A percentile compares a stretch with the other conserved stretches of the same genome.
Evolutionary conservation across 2,329 filamentous ascomycete genomes (phyloP).

Genomic region (Calonectria hongkongensis): DNA sequence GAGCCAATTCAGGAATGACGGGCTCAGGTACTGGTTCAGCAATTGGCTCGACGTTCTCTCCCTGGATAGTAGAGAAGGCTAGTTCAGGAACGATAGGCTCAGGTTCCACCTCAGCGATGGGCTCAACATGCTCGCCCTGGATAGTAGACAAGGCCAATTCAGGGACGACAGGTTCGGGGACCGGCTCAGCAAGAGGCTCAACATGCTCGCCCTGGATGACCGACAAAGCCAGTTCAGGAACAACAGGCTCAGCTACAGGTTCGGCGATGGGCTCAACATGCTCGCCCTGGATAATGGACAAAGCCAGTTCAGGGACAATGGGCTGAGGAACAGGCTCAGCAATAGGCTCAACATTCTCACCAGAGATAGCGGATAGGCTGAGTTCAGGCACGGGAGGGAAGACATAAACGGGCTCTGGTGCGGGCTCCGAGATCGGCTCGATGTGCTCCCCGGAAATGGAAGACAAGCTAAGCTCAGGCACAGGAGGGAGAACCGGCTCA

Average conservation of each 20-base stretch:
- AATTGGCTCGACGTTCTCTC: slow-evolving; percentile 49
- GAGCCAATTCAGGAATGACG: slow-evolving; percentile 44
- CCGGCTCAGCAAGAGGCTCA: slow-evolving; percentile 45
- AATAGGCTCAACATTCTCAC: slow-evolving; percentile 49
- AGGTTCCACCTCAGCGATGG: slow-evolving; percentile 49
- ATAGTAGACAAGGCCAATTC: slow-evolving; percentile 47
- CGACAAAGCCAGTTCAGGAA: slow-evolving; percentile 47
- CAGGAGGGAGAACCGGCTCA: slow-evolving; percentile 42
- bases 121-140: slow-evolving; percentile 55
- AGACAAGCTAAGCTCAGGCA: slow-evolving; percentile 47
- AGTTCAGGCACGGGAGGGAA: slow-evolving; percentile 38
- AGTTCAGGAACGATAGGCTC: slow-evolving; percentile 52
- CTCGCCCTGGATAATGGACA: slow-evolving; percentile 52
- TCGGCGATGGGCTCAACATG: slow-evolving; percentile 56
- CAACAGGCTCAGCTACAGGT: slow-evolving; percentile 54
- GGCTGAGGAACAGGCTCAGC: slow-evolving; percentile 47
- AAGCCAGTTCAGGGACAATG: slow-evolving; percentile 44
- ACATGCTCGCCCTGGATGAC: slow-evolving; percentile 47
- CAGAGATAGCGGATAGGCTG: slow-evolving; percentile 47
- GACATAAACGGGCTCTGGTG: slow-evolving; percentile 25
- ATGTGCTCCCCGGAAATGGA: slow-evolving; percentile 46
- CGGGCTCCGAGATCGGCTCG: slow-evolving; percentile 43
- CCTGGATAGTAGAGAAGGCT: slow-evolving; percentile 46
- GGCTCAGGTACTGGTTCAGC: slow-evolving; percentile 35
- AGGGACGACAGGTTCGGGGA: slow-evolving; percentile 41